Evolutionary conservation across 2,329 filamentous ascomycete genomes (phyloP).

Genomic region (Fusarium xylarioides): DNA sequence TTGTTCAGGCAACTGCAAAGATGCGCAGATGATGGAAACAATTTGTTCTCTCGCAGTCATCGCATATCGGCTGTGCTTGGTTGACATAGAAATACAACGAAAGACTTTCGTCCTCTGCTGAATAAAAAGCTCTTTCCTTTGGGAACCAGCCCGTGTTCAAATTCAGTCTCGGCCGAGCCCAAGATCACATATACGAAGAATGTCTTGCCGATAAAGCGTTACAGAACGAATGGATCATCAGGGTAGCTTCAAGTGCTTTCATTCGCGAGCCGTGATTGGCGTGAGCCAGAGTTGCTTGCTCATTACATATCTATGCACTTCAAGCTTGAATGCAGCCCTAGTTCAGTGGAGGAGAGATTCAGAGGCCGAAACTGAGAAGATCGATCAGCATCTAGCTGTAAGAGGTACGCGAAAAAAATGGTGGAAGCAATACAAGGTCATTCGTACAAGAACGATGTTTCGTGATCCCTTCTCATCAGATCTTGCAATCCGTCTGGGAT

Average conservation of each 20-base stretch:
- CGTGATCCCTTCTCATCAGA: too few species aligned
- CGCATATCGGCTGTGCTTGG: too few species aligned
- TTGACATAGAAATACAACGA: accelerated
- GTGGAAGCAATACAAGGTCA: background rate
- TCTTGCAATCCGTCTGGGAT: background rate
- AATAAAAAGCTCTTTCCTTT: background rate
- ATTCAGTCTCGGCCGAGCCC: accelerated
- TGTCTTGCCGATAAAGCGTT: accelerated
- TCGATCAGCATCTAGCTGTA: background rate
- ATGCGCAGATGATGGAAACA: background rate
- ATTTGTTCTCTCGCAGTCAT: background rate
- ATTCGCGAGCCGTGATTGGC: background rate
- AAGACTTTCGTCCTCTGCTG: too few species aligned
- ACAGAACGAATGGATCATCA: accelerated
- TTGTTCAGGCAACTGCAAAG: background rate
- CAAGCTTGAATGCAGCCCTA: background rate
- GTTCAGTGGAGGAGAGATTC: too few species aligned
- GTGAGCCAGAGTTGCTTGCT: accelerated
- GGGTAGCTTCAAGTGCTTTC: accelerated
- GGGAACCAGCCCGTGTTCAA: too few species aligned
- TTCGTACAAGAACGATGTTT: too few species aligned
- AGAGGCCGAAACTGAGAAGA: background rate
- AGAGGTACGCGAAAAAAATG: too few species aligned
- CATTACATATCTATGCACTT: accelerated
- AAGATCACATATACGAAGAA: background rate